Evolutionary conservation across 2,329 filamentous ascomycete genomes (phyloP).

Genomic region (Neofusicoccum kwambonambiense): DNA sequence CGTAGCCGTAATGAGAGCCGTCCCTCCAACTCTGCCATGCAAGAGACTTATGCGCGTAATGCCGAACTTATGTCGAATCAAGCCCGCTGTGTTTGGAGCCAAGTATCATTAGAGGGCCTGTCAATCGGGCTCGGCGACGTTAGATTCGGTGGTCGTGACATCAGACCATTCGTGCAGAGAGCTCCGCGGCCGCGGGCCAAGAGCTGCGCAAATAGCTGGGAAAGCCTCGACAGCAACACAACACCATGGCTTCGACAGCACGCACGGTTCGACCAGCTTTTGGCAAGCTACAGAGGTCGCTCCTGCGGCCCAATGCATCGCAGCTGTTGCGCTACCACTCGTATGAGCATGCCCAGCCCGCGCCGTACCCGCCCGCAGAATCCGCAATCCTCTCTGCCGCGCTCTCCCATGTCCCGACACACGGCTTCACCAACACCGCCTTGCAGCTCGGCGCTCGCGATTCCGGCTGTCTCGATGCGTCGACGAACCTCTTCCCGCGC

Average conservation of each 20-base stretch:
- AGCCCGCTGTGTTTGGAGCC: background rate
- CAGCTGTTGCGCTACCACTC: conserved; percentile 30
- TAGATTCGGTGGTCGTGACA: background rate
- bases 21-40: background rate
- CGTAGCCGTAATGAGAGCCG: background rate
- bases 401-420: conserved; percentile 70
- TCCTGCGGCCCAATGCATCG: conserved; percentile 22
- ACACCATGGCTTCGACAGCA: conserved; percentile 30
- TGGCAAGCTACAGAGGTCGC: conserved; percentile 27
- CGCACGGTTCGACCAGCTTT: conserved; percentile 28
- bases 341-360: conserved; percentile 42
- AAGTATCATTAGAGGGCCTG: background rate
- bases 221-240: conserved; percentile 13
- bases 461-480: conserved; percentile 82
- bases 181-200: background rate
- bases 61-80: background rate
- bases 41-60: background rate
- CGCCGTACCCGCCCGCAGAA: conserved; percentile 68
- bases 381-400: conserved; percentile 77
- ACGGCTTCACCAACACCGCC: conserved; percentile 77
- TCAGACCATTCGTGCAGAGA: conserved; percentile 2
- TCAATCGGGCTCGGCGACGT: background rate
- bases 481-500: conserved; percentile 75
- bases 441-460: conserved; percentile 78
- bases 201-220: background rate